Evolutionary conservation across 2,329 filamentous ascomycete genomes (phyloP).

Genomic region (Zasmidium angulare): DNA sequence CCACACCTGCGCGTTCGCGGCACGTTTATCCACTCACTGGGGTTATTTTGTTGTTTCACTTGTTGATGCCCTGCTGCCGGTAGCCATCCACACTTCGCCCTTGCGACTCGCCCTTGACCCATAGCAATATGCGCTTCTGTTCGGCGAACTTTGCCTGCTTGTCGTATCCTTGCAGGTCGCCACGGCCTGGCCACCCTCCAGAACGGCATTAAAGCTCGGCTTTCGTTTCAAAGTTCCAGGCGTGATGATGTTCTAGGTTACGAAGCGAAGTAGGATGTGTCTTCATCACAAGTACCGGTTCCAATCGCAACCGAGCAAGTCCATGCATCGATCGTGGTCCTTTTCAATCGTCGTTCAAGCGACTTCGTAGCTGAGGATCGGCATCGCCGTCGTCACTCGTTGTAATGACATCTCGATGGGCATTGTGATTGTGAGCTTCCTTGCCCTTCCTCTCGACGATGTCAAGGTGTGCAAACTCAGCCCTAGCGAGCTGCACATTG

Average conservation of each 20-base stretch:
- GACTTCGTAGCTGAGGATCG: conserved; percentile 12
- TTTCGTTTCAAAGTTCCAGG: background rate
- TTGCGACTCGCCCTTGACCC: too few species aligned
- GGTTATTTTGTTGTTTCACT: background rate
- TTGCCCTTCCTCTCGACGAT: conserved; percentile 40
- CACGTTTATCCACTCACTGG: background rate
- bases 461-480: conserved; percentile 70
- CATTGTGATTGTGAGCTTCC: conserved; percentile 19
- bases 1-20: too few species aligned
- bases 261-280: background rate
- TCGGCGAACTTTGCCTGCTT: background rate
- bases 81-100: background rate
- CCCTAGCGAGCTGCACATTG: conserved; percentile 83
- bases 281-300: background rate
- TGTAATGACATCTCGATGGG: conserved; percentile 8
- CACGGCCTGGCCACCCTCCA: background rate
- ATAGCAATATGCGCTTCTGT: background rate
- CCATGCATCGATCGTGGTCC: background rate
- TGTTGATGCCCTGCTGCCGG: background rate
- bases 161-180: background rate
- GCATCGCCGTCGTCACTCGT: conserved; percentile 21
- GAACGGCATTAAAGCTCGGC: background rate
- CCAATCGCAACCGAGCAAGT: background rate
- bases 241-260: background rate
- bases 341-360: conserved; percentile 15